These are phyloP conservation scores for Colletotrichum sp. DNA, from an alignment of 2,329 filamentous ascomycete species.

Conservation along the genomic window DNA sequence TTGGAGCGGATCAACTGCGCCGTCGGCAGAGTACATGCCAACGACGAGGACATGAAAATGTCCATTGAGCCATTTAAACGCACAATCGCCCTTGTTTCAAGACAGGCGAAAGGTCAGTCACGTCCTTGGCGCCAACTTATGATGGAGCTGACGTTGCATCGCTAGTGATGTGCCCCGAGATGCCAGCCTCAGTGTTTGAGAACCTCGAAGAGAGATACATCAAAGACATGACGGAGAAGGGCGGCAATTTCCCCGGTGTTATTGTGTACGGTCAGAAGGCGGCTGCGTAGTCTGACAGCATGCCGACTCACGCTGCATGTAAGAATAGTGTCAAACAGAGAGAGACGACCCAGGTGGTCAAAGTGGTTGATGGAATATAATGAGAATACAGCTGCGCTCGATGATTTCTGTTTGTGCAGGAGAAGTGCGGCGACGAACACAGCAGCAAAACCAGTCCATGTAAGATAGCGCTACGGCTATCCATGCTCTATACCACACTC, in stretches of 20 bases:
- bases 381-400: rapidly evolving
- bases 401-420: too few species aligned
- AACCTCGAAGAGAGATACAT: conserved; percentile 4
- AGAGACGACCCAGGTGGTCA: neutral
- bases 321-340: neutral
- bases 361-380: neutral
- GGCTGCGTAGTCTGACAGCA: neutral
- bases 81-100: neutral
- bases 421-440: neutral
- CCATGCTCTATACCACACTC: too few species aligned
- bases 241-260: neutral
- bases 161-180: neutral
- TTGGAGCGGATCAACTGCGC: neutral
- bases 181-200: neutral
- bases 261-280: neutral
- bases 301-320: neutral
- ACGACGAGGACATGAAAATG: neutral
- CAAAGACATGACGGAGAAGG: conserved; percentile 14
- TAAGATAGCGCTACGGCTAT: too few species aligned
- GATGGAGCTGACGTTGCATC: neutral
- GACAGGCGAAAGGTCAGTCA: neutral
- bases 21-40: neutral
- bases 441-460: rapidly evolving
- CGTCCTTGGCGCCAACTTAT: too few species aligned
- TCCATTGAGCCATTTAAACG: neutral